These are phyloP conservation scores for Naganishia vaughanmartiniae DNA, from an alignment of 768 basidiomycete species.

Conservation along the genomic window DNA sequence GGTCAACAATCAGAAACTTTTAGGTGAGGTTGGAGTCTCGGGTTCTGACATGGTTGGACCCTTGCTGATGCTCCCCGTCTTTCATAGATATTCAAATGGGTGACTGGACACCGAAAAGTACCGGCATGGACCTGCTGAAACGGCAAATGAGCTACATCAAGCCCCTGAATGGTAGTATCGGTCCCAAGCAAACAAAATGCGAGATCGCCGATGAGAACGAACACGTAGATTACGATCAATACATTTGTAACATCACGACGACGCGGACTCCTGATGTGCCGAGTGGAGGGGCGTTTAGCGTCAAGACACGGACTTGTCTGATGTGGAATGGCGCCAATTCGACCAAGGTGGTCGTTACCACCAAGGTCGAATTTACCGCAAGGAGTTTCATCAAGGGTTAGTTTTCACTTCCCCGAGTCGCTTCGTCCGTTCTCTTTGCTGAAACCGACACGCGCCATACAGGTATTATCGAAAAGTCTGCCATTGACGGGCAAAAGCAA, in stretches of 20 bases:
- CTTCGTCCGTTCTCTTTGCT: background rate
- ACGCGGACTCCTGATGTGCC: constrained; percentile 94
- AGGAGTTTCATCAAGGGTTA: constrained; percentile 92
- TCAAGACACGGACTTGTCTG: constrained; percentile 90
- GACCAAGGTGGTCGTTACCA: constrained; percentile 78
- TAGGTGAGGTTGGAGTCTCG: constrained; percentile 60
- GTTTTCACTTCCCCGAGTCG: constrained; percentile 29
- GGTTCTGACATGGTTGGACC: background rate
- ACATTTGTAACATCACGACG: constrained; percentile 77
- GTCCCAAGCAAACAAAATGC: constrained; percentile 93
- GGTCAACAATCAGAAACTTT: constrained; percentile 78
- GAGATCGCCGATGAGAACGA: constrained; percentile 84
- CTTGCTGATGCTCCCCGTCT: background rate
- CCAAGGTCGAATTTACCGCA: constrained; percentile 92
- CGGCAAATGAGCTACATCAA: constrained; percentile 97
- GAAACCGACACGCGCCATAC: background rate
- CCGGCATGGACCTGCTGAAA: constrained; percentile 67
- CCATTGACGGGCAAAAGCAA: constrained; percentile 83
- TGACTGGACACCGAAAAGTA: constrained; percentile 76
- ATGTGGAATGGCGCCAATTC: constrained; percentile 84
- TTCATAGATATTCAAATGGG: constrained; percentile 83
- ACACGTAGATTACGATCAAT: constrained; percentile 77
- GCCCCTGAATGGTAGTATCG: constrained; percentile 78
- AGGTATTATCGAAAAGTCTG: constrained; percentile 92
- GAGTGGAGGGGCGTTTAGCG: constrained; percentile 83